Base-by-base conservation (phyloP, 495 filamentous ascomycete species). In the Clohesyomyces aquaticus region DNA sequence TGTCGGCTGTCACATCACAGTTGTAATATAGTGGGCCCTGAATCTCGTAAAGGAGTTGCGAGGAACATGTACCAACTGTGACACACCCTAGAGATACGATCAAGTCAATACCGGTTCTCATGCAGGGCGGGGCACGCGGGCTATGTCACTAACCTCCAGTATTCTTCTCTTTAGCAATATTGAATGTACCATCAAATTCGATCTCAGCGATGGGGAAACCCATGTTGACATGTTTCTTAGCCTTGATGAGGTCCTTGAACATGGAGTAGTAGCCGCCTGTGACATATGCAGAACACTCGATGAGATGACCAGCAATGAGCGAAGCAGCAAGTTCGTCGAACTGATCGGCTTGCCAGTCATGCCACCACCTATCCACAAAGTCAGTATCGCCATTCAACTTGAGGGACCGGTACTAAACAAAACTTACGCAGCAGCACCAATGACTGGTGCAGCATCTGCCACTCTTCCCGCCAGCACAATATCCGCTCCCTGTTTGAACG, bases 41-140 rank as follows among this genome's bases (percentile, higher is more conserved):
- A 42, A 75, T 72, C 55, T 75, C 73, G 59, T 75, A 75, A 10
- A 75, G 65, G 3, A 75, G 60, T 50, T 75, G 73, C 3, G 61
- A 65, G 2, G 50, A 53, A 14, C 69, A 62, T 21, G 71, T 63
- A 9, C 54, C 68, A 25, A 67, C 61, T 8, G 50, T 73, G 9
- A 74, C 50, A 18, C 59, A 63, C 18, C 59, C 59, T 63, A 43
- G 16, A 22, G 9, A 18, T n/a, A n/a, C n/a, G n/a, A n/a, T n/a
- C n/a, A n/a, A n/a, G n/a, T n/a, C n/a, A n/a, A n/a, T n/a, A n/a
- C n/a, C n/a, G n/a, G n/a, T n/a, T n/a, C n/a, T n/a, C n/a, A n/a
- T n/a, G n/a, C n/a, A n/a, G 22, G 6, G 6, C 14, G 32, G 32
- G 32, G 32, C 6, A 38, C 32, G 32, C 14, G 32, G 32, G 14